Evolutionary conservation across 345 rosid species (phyloP).

Genomic region (Gynandropsis gynandra): DNA sequence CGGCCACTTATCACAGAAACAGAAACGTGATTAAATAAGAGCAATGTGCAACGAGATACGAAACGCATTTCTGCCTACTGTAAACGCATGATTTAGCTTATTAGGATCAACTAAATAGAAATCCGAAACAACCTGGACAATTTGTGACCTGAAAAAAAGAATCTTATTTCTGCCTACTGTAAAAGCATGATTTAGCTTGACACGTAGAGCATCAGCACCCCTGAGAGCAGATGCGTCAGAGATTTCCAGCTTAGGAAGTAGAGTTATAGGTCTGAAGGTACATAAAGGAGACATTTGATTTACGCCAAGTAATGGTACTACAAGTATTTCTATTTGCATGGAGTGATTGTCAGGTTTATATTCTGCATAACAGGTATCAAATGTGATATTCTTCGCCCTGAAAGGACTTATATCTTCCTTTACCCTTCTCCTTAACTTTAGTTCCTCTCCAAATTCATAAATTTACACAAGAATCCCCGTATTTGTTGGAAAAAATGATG

Average conservation of each 20-base stretch:
- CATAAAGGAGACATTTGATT: not conserved
- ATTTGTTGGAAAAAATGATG: too few relatives aligned
- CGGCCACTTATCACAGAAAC: too few relatives aligned
- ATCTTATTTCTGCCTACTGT: slow-evolving; percentile 49
- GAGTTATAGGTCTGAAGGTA: slow-evolving; percentile 72
- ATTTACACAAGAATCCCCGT: too few relatives aligned
- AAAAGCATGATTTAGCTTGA: slow-evolving; percentile 38
- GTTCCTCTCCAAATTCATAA: too few relatives aligned
- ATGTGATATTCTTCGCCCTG: too few relatives aligned
- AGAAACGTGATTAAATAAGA: too few relatives aligned
- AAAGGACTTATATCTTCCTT: too few relatives aligned
- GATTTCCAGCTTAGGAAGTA: slow-evolving; percentile 79
- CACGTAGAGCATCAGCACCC: slow-evolving; percentile 38
- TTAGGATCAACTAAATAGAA: not conserved
- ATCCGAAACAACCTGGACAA: not conserved
- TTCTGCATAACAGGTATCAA: too few relatives aligned
- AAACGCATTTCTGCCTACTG: not conserved
- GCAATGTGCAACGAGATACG: not conserved
- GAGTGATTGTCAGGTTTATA: too few relatives aligned
- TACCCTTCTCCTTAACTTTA: too few relatives aligned
- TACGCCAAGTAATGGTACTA: not conserved
- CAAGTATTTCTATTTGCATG: not conserved
- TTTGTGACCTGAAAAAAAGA: slow-evolving; percentile 52
- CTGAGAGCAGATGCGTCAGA: slow-evolving; percentile 47
- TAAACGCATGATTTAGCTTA: too few relatives aligned